Evolutionary conservation across 2,329 filamentous ascomycete species (phyloP).

Genomic region (Ophiostoma populinum): DNA sequence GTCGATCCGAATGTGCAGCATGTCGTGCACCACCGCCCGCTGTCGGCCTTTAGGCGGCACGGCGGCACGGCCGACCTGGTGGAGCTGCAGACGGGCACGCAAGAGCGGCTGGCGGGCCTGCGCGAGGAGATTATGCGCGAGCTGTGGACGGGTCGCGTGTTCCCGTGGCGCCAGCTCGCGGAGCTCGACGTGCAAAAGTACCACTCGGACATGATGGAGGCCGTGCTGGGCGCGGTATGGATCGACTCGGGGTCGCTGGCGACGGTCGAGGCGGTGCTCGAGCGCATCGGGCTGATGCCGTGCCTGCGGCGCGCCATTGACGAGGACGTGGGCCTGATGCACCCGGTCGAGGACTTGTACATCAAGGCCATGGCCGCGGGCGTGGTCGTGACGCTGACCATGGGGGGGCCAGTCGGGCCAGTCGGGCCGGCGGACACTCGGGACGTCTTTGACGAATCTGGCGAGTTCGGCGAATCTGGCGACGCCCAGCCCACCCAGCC

Average conservation of each 20-base stretch:
- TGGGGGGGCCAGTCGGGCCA: no score
- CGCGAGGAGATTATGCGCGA: conserved; percentile 30
- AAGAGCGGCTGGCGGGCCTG: conserved; percentile 30
- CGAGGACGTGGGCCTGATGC: conserved; percentile 36
- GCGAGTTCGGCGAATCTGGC: no score
- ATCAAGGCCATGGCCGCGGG: no score
- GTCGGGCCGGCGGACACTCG: no score
- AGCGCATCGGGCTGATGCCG: conserved; percentile 44
- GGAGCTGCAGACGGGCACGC: conserved; percentile 13
- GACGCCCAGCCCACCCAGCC: no score
- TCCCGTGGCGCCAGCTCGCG: conserved; percentile 63
- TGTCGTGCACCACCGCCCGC: no score
- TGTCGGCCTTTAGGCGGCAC: conserved; percentile 58
- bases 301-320: conserved; percentile 45
- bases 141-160: conserved; percentile 32
- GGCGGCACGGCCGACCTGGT: conserved; percentile 27
- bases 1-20: no score
- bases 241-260: conserved; percentile 54
- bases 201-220: conserved; percentile 71
- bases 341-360: conserved; percentile 57
- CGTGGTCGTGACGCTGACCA: no score
- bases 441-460: no score
- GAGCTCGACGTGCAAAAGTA: conserved; percentile 55
- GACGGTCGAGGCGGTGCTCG: conserved; percentile 41
- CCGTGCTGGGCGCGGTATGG: conserved; percentile 65